Evolutionary conservation across 345 rosid genomes (phyloP).

Genomic region (Arabis hirsuta): DNA sequence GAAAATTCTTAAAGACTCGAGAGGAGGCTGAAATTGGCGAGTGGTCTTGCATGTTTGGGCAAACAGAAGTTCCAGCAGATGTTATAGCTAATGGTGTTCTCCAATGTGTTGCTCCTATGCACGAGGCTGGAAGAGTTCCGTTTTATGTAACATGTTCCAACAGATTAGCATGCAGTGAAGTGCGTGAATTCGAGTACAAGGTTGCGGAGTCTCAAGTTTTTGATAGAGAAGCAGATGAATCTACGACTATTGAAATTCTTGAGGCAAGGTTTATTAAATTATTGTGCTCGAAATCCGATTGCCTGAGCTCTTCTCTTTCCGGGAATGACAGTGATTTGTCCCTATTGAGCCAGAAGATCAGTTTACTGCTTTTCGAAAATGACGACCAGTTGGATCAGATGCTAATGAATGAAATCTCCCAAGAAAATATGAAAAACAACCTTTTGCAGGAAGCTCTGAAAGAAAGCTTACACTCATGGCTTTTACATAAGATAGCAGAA

Average conservation of each 20-base stretch:
- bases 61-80: conserved; percentile 94
- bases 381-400: conserved; percentile 63
- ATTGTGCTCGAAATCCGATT: conserved; percentile 52
- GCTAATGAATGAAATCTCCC: conserved; percentile 50
- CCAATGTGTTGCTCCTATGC: conserved; percentile 67
- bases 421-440: conserved; percentile 56
- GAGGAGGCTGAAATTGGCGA: conserved; percentile 58
- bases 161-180: conserved; percentile 94
- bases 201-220: conserved; percentile 42
- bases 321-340: conserved; percentile 44
- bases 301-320: conserved; percentile 34
- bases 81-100: conserved; percentile 82
- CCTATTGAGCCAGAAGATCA: conserved; percentile 62
- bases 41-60: conserved; percentile 99
- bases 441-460: conserved; percentile 71
- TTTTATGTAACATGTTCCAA: conserved; percentile 92
- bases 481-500: conserved; percentile 70
- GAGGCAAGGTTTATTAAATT: conserved; percentile 64
- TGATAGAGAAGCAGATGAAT: conserved; percentile 37
- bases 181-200: conserved; percentile 88
- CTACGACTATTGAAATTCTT: conserved; percentile 49
- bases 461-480: conserved; percentile 81
- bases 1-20: conserved; percentile 67
- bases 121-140: conserved; percentile 78
- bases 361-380: conserved; percentile 68